Evolutionary conservation across 441 rosid genomes (phyloP), one percentile per base, ranked within the genome.

Genomic region (Corymbia calophylla): DNA sequence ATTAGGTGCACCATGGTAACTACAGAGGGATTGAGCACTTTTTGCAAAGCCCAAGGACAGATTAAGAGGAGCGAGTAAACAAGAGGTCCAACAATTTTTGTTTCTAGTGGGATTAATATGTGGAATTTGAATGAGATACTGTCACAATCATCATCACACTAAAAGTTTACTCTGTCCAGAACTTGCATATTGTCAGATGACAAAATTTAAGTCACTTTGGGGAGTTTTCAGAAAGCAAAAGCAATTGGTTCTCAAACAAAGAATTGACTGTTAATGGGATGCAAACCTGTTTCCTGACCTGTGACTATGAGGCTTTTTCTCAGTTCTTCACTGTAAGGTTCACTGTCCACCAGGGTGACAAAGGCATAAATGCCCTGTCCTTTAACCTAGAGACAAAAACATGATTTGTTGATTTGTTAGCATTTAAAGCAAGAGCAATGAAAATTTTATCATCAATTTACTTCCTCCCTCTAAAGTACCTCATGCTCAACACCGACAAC

Each of bases 361-460:
- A 98, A 98, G 27, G 99, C 99, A 92, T 98, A 97, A 88, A 98
- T 96, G 54, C 99, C 98, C 87, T 98, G 99, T 73, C 99, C 99
- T 93, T 97, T 96, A 55, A 98, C 96, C 99, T 97, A 90, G 86
- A 62, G 87, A 73, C 89, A 89, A 86, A 70, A 93, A 77, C 86
- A 89, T 29, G n/a, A 77, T 39, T 39, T 44, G 18, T 39, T 19
- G n/a, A 77, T 39, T 39, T 44, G 18, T 39, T 77, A 23, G 84
- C n/a, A 77, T 23, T 77, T 77, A 3, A 21, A 77, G n/a, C 27
- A 44, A 77, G 51, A 27, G 47, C 17, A 44, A 14, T 21, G 17
- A 73, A 73, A 73, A 23, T 77, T 77, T 77, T 35, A 21, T 35
- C 51, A 23, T 77, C 84, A 23, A 23, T 39, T 39, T 39, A 12